Evolutionary conservation across 2,329 filamentous ascomycete species (phyloP), one percentile per base, ranked within the genome.

Genomic region (Bretziella fagacearum): DNA sequence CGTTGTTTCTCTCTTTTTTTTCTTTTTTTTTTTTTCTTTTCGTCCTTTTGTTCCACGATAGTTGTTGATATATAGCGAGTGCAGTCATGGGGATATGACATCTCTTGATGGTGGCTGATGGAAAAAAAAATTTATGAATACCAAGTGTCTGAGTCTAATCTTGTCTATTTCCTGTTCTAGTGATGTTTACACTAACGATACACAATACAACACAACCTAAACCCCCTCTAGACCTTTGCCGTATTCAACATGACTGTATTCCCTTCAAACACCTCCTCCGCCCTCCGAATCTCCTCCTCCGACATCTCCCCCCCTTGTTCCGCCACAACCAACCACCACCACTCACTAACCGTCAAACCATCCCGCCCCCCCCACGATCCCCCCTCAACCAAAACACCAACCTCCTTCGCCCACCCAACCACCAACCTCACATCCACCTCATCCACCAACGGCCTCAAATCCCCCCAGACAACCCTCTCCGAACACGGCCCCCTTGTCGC

Each of bases 291-390:
- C 17, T 47, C 26, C 2, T 40, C 37, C n/a, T 44, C 32, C 2
- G 20, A 37, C 11, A 13, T 33, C 6, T 11, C 6, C 10, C 40
- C 29, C 26, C 23, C 56, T n/a, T n/a, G n/a, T n/a, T n/a, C n/a
- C n/a, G n/a, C 70, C 1, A 71, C 64, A 18, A 70, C 66, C 44
- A 78, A 57, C 74, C 77, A 82, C 79, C 79, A 83, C 77, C 76
- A 81, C 57, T 80, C 76, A 20, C 63, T 64, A 3, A 72, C 68
- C 4, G 60, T 66, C 44, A 65, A 67, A 20, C n/a, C 15, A 2
- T 7, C 26, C 40, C 15, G 10, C 25, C 10, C 13, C 25, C 26
- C 13, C 13, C 27, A 18, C 15, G 3, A 30, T 11, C 13, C 25
- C 26, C 13, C 13, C 27, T 30, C 15, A 6, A 30, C 40, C 6